Conservation (phyloP, 208 protist species). For the Balamuthia mandrillaris region DNA sequence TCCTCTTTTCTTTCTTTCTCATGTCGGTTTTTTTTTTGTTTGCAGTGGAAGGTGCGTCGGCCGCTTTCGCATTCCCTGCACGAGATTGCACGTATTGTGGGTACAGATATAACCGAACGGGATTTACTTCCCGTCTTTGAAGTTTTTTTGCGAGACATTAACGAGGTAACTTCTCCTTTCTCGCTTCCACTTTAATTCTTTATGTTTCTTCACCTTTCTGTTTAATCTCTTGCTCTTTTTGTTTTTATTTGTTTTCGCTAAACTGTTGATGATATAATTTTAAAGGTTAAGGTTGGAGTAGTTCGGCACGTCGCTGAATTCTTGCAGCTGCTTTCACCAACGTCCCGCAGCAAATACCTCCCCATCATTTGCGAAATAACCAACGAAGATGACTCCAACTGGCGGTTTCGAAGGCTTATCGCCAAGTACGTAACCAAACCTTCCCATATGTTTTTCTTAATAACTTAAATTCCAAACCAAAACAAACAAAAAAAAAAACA, state of each 20-base stretch:
- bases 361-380: constrained; percentile 10
- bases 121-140: constrained; percentile 84
- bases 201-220: neutral
- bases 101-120: constrained; percentile 79
- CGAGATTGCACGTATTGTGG: constrained; percentile 86
- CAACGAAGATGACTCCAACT: constrained; percentile 25
- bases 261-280: neutral
- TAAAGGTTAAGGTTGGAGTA: constrained; percentile 17
- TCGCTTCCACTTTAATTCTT: neutral
- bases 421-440: constrained; percentile 5
- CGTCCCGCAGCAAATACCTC: neutral
- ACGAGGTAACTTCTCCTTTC: constrained; percentile 77
- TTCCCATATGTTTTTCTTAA: no score
- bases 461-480: neutral
- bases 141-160: constrained; percentile 88
- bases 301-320: constrained; percentile 12
- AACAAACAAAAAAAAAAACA: neutral
- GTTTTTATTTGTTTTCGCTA: neutral
- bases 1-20: no score
- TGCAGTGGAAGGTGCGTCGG: constrained; percentile 91
- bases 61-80: constrained; percentile 89
- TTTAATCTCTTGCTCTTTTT: neutral
- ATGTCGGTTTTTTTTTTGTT: no score
- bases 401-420: constrained; percentile 13
- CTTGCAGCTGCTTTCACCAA: neutral